phyloP scores from a whole-genome alignment of 345 rosid species.

The Hevea brasiliensis region DNA sequence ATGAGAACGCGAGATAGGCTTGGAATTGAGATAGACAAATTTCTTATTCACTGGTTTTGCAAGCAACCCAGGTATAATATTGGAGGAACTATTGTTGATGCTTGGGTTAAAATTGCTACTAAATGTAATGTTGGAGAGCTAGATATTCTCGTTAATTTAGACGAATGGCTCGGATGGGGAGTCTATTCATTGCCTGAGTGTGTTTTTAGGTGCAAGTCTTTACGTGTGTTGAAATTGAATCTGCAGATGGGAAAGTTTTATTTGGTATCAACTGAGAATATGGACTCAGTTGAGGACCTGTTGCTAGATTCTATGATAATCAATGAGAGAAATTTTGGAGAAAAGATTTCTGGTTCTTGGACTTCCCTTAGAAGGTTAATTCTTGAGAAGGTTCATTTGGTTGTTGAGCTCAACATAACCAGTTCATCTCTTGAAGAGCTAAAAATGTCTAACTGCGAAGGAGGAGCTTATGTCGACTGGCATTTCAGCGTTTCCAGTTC shows the following conservation, averaged over 20 bases:
- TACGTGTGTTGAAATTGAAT: constrained; percentile 19
- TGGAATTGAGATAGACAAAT: background rate
- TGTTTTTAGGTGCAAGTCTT: constrained; percentile 10
- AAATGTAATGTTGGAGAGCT: constrained; percentile 16
- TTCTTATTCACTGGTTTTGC: constrained; percentile 15
- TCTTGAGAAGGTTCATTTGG: constrained; percentile 2
- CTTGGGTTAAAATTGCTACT: constrained; percentile 3
- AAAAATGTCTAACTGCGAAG: background rate
- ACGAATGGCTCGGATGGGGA: background rate
- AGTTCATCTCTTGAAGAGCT: constrained; percentile 18
- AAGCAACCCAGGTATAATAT: background rate
- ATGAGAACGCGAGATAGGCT: background rate
- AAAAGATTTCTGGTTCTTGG: constrained; percentile 2
- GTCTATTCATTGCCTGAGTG: constrained; percentile 7
- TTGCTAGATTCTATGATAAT: background rate
- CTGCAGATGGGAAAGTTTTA: constrained; percentile 6
- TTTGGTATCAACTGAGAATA: background rate
- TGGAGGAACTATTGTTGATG: background rate
- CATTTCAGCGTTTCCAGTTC: background rate
- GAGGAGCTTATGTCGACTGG: background rate
- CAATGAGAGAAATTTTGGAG: background rate
- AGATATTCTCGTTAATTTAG: constrained; percentile 13
- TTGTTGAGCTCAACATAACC: background rate
- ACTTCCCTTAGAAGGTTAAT: constrained; percentile 13
- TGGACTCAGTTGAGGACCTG: constrained; percentile 14